Percentiles rank a stretch among this genome's conserved stretches.
Evolutionary conservation across 352 stramenopile genomes (phyloP).

Genomic region (Phytophthora multivora): DNA sequence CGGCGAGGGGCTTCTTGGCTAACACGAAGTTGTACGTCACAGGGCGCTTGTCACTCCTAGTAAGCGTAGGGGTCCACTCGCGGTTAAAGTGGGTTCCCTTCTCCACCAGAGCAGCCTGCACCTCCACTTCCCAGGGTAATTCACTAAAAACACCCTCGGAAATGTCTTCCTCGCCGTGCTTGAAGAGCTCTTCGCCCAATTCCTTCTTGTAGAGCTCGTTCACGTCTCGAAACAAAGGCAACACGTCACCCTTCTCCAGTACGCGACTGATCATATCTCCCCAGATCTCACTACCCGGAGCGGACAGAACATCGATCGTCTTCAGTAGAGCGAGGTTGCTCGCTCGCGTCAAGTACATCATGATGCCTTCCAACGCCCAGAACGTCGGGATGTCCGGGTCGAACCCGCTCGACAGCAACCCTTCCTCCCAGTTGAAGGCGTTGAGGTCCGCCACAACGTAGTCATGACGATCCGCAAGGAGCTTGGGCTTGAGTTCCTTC

Average conservation of each 20-base stretch:
- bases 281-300: conserved; percentile 53
- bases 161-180: conserved; percentile 58
- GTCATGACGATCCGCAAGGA: conserved; percentile 43
- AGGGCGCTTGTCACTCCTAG: conserved; percentile 1
- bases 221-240: conserved; percentile 32
- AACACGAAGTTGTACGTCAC: conserved; percentile 34
- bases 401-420: conserved; percentile 47
- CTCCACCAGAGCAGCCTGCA: conserved; percentile 33
- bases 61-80: conserved; percentile 41
- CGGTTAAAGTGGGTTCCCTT: conserved; percentile 45
- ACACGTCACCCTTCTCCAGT: conserved; percentile 25
- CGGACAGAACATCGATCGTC: conserved; percentile 55
- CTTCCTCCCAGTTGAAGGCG: conserved; percentile 51
- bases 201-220: conserved; percentile 54
- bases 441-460: conserved; percentile 55
- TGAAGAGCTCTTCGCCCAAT: conserved; percentile 37
- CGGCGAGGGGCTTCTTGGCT: conserved; percentile 27
- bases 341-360: conserved; percentile 47
- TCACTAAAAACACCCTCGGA: conserved; percentile 46
- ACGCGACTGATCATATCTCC: conserved; percentile 40
- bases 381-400: conserved; percentile 53
- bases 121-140: conserved; percentile 48
- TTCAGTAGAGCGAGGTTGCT: conserved; percentile 56
- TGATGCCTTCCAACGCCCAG: conserved; percentile 57
- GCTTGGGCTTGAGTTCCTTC: conserved; percentile 22